A percentile compares a stretch with the other conserved stretches of the same genome.
phyloP scores from a whole-genome alignment of 768 basidiomycete genomes.

The Trametes maxima region DNA sequence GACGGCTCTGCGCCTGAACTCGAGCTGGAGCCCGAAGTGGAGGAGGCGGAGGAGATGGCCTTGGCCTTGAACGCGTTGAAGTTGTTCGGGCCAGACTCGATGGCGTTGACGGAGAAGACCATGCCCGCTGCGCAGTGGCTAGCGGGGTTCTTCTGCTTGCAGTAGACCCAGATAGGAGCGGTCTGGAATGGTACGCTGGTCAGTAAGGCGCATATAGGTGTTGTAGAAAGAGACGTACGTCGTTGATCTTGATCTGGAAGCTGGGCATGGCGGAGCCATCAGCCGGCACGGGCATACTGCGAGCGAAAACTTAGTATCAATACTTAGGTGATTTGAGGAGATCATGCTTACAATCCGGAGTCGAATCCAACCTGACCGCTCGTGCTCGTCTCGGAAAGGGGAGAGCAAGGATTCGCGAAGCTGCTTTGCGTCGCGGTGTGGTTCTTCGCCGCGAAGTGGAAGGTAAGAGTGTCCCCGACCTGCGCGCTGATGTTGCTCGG shows the following conservation, averaged over 20 bases:
- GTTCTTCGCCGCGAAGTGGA: slow-evolving; percentile 44
- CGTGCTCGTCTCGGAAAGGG: slow-evolving; percentile 46
- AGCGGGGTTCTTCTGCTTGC: slow-evolving; percentile 50
- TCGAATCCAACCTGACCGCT: slow-evolving; percentile 46
- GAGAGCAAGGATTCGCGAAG: slow-evolving; percentile 38
- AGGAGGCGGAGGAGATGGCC: slow-evolving; percentile 17
- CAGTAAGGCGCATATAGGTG: neutral
- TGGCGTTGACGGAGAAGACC: slow-evolving; percentile 61
- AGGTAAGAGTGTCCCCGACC: slow-evolving; percentile 43
- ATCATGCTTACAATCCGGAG: slow-evolving; percentile 38
- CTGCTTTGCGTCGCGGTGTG: slow-evolving; percentile 42
- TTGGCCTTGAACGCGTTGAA: slow-evolving; percentile 52
- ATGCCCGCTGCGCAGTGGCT: slow-evolving; percentile 59
- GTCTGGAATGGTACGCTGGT: slow-evolving; percentile 37
- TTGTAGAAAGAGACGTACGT: slow-evolving; percentile 37
- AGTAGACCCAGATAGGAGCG: slow-evolving; percentile 58
- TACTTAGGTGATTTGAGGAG: neutral
- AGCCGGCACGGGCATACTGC: slow-evolving; percentile 50
- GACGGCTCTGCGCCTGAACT: neutral
- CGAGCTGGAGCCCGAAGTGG: neutral
- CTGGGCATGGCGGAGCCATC: slow-evolving; percentile 51
- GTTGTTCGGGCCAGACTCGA: slow-evolving; percentile 50
- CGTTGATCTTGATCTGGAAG: slow-evolving; percentile 55
- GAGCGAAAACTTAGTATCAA: neutral
- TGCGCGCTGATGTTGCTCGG: slow-evolving; percentile 40